These are phyloP conservation scores for Salvia hispanica DNA, from an alignment of 257 asterid genomes.

Conservation along the genomic window DNA sequence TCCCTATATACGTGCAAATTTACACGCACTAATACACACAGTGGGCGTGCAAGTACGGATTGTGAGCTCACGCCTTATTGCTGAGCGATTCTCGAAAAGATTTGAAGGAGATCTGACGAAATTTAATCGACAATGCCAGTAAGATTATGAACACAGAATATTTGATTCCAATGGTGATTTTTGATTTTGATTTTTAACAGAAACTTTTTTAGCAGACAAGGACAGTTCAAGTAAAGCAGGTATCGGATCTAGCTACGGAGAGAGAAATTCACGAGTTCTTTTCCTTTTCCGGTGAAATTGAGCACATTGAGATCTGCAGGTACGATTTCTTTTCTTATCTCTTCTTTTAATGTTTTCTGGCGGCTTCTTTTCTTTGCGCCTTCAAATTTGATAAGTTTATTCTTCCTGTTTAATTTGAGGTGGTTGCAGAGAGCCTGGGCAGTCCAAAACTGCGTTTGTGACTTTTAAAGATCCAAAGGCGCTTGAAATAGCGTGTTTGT, in stretches of 20 bases:
- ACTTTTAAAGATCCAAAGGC: slow-evolving; percentile 90
- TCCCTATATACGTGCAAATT: too few species aligned
- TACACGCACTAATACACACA: too few species aligned
- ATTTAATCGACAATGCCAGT: slow-evolving; percentile 62
- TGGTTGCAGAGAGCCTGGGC: slow-evolving; percentile 64
- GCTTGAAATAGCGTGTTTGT: slow-evolving; percentile 84
- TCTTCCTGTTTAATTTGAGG: slow-evolving; percentile 22
- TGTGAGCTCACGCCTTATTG: too few species aligned
- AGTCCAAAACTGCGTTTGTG: slow-evolving; percentile 70
- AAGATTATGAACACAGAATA: slow-evolving; percentile 20
- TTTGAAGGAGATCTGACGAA: slow-evolving; percentile 29
- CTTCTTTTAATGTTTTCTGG: neutral
- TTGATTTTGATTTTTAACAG: neutral
- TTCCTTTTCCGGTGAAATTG: slow-evolving; percentile 93
- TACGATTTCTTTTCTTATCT: slow-evolving; percentile 28
- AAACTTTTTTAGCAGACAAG: slow-evolving; percentile 42
- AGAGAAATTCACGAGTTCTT: slow-evolving; percentile 95
- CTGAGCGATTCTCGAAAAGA: slow-evolving; percentile 17
- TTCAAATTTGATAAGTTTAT: slow-evolving; percentile 2
- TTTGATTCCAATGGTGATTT: slow-evolving; percentile 10
- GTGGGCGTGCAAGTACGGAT: too few species aligned
- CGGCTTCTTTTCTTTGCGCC: neutral
- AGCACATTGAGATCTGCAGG: slow-evolving; percentile 75
- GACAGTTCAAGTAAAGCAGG: slow-evolving; percentile 64
- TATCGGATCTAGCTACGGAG: slow-evolving; percentile 87